These are phyloP conservation scores for Mycena indigotica DNA, from an alignment of 768 basidiomycete genomes.

Conservation along the genomic window DNA sequence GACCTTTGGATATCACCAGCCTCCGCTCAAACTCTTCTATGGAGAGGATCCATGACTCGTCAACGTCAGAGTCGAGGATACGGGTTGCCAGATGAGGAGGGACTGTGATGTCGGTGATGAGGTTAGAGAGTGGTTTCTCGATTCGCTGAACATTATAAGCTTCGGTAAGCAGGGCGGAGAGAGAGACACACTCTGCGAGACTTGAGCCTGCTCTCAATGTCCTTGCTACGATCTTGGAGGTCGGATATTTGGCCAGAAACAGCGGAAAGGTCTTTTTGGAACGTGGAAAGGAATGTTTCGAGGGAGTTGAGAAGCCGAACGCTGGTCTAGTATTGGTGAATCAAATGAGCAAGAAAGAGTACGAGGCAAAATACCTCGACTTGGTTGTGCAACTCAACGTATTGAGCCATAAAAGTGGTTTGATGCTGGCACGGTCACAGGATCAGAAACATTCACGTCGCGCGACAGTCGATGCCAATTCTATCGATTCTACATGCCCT, in stretches of 20 bases:
- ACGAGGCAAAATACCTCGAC: conserved; percentile 60
- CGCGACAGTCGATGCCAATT: no score
- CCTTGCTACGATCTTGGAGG: conserved; percentile 85
- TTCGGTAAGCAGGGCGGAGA: neutral
- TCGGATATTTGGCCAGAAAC: conserved; percentile 97
- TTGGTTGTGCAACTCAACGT: conserved; percentile 88
- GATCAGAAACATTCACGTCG: neutral
- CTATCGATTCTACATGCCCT: no score
- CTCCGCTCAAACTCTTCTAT: conserved; percentile 81
- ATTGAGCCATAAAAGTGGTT: conserved; percentile 53
- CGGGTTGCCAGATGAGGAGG: conserved; percentile 75
- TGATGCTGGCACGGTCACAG: neutral
- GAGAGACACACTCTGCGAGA: conserved; percentile 66
- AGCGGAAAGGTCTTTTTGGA: conserved; percentile 90
- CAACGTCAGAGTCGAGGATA: conserved; percentile 83
- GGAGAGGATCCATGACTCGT: conserved; percentile 84
- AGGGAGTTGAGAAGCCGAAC: conserved; percentile 83
- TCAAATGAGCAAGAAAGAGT: neutral
- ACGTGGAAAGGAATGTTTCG: conserved; percentile 90
- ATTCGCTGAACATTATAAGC: conserved; percentile 61
- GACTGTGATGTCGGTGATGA: conserved; percentile 79
- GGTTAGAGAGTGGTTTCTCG: conserved; percentile 80
- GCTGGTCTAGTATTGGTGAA: conserved; percentile 64
- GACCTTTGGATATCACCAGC: conserved; percentile 65
- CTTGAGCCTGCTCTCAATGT: conserved; percentile 85